Conservation (phyloP, 1,284 basidiomycete genomes). For the Moesziomyces parantarcticus region DNA sequence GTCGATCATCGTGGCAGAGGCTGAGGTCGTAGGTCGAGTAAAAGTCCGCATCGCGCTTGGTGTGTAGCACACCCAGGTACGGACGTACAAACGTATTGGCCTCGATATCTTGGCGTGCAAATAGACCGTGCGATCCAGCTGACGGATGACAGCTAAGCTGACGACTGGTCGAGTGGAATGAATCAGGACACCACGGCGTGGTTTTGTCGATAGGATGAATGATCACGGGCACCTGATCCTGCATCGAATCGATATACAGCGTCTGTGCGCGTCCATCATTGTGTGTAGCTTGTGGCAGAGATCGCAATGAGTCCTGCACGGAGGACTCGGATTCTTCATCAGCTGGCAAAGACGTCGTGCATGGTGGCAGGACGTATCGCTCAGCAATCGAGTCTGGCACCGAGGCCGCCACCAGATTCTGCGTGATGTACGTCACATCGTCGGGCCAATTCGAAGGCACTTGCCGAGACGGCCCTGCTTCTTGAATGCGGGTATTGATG, state of each 20-base stretch:
- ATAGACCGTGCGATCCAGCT: constrained; percentile 82
- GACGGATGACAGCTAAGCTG: constrained; percentile 75
- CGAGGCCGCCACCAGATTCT: constrained; percentile 24
- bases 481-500: neutral
- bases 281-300: constrained; percentile 31
- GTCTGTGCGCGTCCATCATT: constrained; percentile 7
- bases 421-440: constrained; percentile 34
- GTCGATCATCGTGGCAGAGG: constrained; percentile 23
- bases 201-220: constrained; percentile 16
- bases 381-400: constrained; percentile 18
- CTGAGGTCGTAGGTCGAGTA: constrained; percentile 83
- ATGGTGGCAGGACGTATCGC: constrained; percentile 23
- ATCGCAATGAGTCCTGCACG: neutral
- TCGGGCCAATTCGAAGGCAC: constrained; percentile 28
- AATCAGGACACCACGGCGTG: constrained; percentile 26
- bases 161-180: constrained; percentile 31
- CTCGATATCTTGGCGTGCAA: constrained; percentile 78
- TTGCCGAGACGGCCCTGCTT: neutral
- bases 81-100: constrained; percentile 78
- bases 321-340: neutral
- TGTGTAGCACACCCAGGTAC: constrained; percentile 86
- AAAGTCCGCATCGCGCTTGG: constrained; percentile 73
- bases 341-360: neutral
- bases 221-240: constrained; percentile 14
- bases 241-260: constrained; percentile 19